A percentile compares a stretch with the other conserved stretches of the same genome.
These are phyloP conservation scores for Sergeia podlipaevii DNA, from an alignment of 208 protist genomes.

Conservation along the genomic window DNA sequence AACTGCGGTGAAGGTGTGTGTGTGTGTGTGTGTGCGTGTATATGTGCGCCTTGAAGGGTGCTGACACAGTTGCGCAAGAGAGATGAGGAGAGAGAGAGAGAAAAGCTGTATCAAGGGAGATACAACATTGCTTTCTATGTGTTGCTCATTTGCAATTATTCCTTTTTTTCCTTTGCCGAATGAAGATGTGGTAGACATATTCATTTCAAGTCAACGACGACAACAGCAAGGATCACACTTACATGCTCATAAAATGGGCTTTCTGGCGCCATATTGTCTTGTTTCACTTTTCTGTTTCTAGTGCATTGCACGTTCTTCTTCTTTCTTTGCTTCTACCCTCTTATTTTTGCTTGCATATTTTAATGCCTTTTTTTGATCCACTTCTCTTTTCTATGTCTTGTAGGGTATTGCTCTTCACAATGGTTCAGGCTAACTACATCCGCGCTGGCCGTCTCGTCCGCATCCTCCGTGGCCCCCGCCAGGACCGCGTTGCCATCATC, in stretches of 20 bases:
- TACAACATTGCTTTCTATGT: too few relatives aligned
- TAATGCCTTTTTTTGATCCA: conserved; percentile 12
- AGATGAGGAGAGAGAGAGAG: too few relatives aligned
- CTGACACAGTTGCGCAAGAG: too few relatives aligned
- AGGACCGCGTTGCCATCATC: conserved; percentile 67
- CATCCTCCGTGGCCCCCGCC: conserved; percentile 52
- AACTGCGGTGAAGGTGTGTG: conserved; percentile 27
- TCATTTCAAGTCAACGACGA: too few relatives aligned
- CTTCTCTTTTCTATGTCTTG: background rate
- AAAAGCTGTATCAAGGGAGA: too few relatives aligned
- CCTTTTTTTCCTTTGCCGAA: conserved; percentile 22
- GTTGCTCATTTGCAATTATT: too few relatives aligned
- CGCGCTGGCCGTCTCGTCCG: conserved; percentile 47
- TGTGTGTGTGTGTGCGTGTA: too few relatives aligned
- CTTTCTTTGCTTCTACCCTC: conserved; percentile 3
- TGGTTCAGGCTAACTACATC: conserved; percentile 69
- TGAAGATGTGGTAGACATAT: too few relatives aligned
- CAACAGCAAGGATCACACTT: too few relatives aligned
- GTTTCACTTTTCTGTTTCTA: background rate
- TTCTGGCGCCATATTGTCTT: too few relatives aligned
- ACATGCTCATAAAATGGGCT: too few relatives aligned
- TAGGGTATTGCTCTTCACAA: conserved; percentile 11
- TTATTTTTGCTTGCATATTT: conserved; percentile 9
- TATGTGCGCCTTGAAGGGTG: too few relatives aligned
- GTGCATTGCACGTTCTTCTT: background rate